Evolutionary conservation across 371 early-diverging fungal species (phyloP).

Genomic region (Zopfochytrium polystomum): DNA sequence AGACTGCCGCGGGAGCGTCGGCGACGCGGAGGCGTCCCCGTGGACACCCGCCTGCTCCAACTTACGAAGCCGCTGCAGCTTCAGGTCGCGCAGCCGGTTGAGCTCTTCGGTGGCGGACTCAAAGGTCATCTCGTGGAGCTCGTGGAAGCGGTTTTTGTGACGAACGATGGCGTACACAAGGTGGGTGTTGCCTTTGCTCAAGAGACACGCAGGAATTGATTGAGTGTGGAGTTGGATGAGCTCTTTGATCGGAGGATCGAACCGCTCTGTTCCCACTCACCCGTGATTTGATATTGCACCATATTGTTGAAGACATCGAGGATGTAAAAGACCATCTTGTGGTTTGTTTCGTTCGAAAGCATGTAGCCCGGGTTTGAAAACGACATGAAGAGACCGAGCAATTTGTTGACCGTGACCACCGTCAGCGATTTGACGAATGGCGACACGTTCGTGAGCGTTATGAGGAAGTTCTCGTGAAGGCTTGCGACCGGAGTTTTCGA

Average conservation of each 20-base stretch:
- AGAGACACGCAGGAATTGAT: neutral
- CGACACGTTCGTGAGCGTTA: constrained; percentile 76
- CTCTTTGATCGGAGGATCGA: neutral
- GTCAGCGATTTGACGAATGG: constrained; percentile 74
- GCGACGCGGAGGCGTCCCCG: constrained; percentile 2
- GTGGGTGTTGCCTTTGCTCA: constrained; percentile 64
- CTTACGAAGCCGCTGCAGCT: constrained; percentile 33
- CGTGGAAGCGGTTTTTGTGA: constrained; percentile 61
- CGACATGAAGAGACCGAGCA: constrained; percentile 68
- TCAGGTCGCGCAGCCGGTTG: constrained; percentile 47
- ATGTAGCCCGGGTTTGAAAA: constrained; percentile 78
- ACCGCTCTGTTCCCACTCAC: constrained; percentile 15
- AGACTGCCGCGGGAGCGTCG: neutral
- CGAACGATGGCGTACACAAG: constrained; percentile 76
- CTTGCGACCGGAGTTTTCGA: constrained; percentile 58
- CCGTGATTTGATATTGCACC: constrained; percentile 73
- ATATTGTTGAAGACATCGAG: constrained; percentile 76
- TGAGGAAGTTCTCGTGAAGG: constrained; percentile 71
- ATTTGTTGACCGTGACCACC: constrained; percentile 65
- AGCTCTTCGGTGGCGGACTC: constrained; percentile 60
- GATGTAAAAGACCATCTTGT: constrained; percentile 65
- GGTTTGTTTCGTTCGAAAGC: constrained; percentile 72
- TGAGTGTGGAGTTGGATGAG: neutral
- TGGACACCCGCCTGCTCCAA: constrained; percentile 15
- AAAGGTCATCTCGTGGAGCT: constrained; percentile 60